Percentiles rank a stretch among this genome's conserved stretches.
phyloP scores from a whole-genome alignment of 495 filamentous ascomycete genomes.

The Penicillium argentinense region DNA sequence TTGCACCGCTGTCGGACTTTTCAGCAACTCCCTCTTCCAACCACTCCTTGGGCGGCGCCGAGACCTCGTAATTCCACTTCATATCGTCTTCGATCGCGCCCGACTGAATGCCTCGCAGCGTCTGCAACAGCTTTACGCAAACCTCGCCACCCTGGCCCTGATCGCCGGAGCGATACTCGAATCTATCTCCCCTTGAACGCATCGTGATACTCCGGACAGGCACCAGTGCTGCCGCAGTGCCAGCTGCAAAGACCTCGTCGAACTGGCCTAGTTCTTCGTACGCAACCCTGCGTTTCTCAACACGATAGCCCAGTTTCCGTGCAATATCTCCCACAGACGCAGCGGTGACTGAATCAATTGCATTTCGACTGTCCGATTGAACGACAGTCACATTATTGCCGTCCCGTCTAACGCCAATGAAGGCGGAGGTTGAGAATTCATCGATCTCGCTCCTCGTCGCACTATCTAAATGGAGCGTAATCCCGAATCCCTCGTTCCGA shows the following conservation, averaged over 20 bases:
- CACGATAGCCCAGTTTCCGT: conserved; percentile 62
- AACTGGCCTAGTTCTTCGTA: conserved; percentile 79
- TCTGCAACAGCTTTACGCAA: conserved; percentile 66
- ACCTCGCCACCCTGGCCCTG: conserved; percentile 72
- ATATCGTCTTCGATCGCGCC: conserved; percentile 74
- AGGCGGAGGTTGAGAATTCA: conserved; percentile 87
- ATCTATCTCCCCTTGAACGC: conserved; percentile 61
- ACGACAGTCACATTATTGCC: conserved; percentile 63
- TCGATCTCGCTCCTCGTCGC: conserved; percentile 76
- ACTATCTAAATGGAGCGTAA: conserved; percentile 86
- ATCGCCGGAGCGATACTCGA: conserved; percentile 60
- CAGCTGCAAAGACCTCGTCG: conserved; percentile 84
- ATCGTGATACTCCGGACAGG: conserved; percentile 87
- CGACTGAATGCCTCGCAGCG: conserved; percentile 79
- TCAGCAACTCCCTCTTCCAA: conserved; percentile 20
- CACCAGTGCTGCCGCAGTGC: conserved; percentile 88
- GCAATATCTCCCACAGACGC: conserved; percentile 69
- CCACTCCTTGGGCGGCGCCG: conserved; percentile 35
- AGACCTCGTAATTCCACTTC: conserved; percentile 61
- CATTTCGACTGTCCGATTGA: conserved; percentile 74
- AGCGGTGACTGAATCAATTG: conserved; percentile 81
- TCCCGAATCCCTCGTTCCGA: conserved; percentile 69
- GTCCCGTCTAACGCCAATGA: conserved; percentile 68
- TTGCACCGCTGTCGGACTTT: conserved; percentile 20
- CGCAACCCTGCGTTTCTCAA: conserved; percentile 53